Evolutionary conservation across 805 yeast species (phyloP).

Genomic region (Metschnikowia lochheadii): DNA sequence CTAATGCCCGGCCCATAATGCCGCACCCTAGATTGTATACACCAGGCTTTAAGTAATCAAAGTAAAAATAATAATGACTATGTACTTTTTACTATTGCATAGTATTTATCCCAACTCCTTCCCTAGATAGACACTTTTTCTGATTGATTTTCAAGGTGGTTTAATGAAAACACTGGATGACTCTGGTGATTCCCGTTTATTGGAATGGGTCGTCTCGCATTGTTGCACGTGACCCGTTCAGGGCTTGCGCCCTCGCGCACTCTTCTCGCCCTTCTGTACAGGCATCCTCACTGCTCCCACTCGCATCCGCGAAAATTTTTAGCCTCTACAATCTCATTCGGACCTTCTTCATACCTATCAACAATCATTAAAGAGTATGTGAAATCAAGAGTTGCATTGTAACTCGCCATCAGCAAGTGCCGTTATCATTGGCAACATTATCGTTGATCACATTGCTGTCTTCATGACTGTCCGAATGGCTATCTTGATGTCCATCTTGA

Average conservation of each 20-base stretch:
- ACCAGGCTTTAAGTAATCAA: too few species aligned
- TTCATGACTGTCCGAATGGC: too few species aligned
- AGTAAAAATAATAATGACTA: too few species aligned
- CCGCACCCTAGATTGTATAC: too few species aligned
- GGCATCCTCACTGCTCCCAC: conserved; percentile 7
- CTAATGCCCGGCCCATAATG: too few species aligned
- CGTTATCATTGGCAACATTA: not conserved
- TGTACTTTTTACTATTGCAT: too few species aligned
- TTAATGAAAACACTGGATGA: too few species aligned
- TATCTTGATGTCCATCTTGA: too few species aligned
- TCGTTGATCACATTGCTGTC: not conserved
- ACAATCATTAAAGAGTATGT: conserved; percentile 22
- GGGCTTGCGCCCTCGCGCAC: conserved; percentile 17
- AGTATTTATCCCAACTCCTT: too few species aligned
- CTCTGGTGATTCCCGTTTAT: too few species aligned
- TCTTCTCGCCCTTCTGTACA: conserved; percentile 7
- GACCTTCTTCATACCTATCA: conserved; percentile 15
- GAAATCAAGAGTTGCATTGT: not conserved
- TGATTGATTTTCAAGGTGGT: too few species aligned
- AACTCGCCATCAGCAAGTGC: not conserved
- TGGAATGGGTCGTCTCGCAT: not conserved
- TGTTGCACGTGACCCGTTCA: conserved; percentile 12
- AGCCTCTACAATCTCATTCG: conserved; percentile 7
- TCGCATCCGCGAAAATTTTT: conserved; percentile 21
- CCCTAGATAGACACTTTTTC: too few species aligned